These are phyloP conservation scores for Poterioochromonas sp. DNA, from an alignment of 352 stramenopile species.

Conservation along the genomic window DNA sequence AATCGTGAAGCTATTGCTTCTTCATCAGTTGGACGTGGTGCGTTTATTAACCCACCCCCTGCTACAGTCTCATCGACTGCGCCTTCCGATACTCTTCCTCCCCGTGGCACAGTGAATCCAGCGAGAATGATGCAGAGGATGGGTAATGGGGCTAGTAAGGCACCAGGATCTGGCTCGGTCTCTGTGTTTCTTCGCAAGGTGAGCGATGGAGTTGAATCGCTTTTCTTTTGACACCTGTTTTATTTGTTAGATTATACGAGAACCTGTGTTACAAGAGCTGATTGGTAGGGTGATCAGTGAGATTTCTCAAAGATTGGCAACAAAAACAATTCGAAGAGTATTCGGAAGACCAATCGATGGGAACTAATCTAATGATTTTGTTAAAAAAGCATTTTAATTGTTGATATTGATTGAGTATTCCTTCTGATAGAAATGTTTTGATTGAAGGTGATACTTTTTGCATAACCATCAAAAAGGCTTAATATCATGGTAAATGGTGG, in stretches of 20 bases:
- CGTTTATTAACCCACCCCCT: too few relatives aligned
- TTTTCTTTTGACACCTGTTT: constrained; percentile 2
- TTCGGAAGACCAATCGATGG: background rate
- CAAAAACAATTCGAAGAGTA: background rate
- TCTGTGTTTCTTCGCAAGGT: too few relatives aligned
- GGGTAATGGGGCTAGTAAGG: background rate
- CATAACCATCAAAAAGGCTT: background rate
- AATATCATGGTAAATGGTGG: background rate
- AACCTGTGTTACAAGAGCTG: background rate
- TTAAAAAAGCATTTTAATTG: background rate
- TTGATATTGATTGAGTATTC: background rate
- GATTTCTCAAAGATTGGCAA: background rate
- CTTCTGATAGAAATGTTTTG: background rate
- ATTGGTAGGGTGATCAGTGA: background rate
- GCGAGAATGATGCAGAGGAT: background rate
- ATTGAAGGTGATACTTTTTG: background rate
- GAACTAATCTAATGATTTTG: background rate
- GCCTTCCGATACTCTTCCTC: too few relatives aligned
- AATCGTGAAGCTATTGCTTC: too few relatives aligned
- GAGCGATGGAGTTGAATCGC: background rate
- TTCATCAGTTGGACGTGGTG: too few relatives aligned
- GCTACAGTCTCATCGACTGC: too few relatives aligned
- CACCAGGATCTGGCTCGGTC: too few relatives aligned
- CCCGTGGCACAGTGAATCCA: too few relatives aligned
- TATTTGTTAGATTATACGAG: background rate